phyloP scores from a whole-genome alignment of 768 basidiomycete genomes.

The Pleurotus eryngii region DNA sequence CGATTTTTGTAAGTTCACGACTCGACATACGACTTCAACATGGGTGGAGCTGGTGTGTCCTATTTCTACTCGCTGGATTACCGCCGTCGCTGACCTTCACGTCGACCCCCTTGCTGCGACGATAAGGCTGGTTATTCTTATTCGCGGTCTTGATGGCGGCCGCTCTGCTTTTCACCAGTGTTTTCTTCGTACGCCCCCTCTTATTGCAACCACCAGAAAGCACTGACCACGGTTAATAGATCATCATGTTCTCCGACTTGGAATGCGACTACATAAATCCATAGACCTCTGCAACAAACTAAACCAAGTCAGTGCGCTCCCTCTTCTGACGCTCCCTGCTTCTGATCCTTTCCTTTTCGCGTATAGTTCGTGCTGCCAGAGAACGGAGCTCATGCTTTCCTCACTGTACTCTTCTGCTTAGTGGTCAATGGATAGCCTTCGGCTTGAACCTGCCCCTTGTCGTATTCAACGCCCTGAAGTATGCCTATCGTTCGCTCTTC shows the following conservation, averaged over 20 bases:
- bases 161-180: conserved; percentile 95
- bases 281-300: conserved; percentile 99
- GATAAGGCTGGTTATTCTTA: conserved; percentile 90
- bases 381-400: conserved; percentile 91
- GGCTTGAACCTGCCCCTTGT: conserved; percentile 87
- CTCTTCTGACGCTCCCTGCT: background rate
- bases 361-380: conserved; percentile 93
- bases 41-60: conserved; percentile 7
- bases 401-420: conserved; percentile 88
- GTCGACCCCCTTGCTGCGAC: background rate
- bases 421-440: conserved; percentile 94
- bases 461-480: conserved; percentile 93
- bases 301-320: conserved; percentile 68
- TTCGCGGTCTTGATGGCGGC: conserved; percentile 96
- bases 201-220: background rate
- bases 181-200: conserved; percentile 85
- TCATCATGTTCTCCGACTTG: conserved; percentile 99
- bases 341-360: background rate
- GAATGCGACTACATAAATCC: conserved; percentile 99
- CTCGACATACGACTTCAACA: background rate
- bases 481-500: conserved; percentile 25
- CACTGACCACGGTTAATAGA: conserved; percentile 44
- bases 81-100: background rate
- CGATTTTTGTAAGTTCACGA: too few relatives aligned
- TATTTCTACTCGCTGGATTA: conserved; percentile 8